Conservation (phyloP, 345 rosid species). For the Nasturtium officinale region DNA sequence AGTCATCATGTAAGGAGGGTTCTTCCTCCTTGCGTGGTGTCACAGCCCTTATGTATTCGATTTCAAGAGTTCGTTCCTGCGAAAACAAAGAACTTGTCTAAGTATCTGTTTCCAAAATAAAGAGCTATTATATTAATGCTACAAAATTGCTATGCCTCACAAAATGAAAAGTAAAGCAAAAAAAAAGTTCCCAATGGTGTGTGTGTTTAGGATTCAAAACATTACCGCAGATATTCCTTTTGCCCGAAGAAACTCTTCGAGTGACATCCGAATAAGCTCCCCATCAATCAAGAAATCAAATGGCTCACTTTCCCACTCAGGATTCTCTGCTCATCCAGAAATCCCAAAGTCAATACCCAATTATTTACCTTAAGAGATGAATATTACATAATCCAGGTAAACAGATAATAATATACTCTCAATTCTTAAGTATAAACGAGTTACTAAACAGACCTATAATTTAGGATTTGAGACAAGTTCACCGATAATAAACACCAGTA, state of each 20-base stretch:
- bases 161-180: slow-evolving; percentile 7
- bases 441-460: neutral
- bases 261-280: slow-evolving; percentile 88
- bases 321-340: slow-evolving; percentile 50
- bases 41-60: slow-evolving; percentile 88
- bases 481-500: neutral
- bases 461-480: neutral
- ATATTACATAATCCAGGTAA: neutral
- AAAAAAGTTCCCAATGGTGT: neutral
- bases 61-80: slow-evolving; percentile 89
- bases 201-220: neutral
- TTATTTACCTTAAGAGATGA: neutral
- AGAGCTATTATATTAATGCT: neutral
- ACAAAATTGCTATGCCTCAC: neutral
- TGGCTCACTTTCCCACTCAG: slow-evolving; percentile 73
- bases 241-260: slow-evolving; percentile 79
- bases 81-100: neutral
- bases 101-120: slow-evolving; percentile 7
- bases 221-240: slow-evolving; percentile 90
- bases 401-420: too few species aligned
- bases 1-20: slow-evolving; percentile 85
- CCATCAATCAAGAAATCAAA: slow-evolving; percentile 94
- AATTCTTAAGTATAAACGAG: neutral
- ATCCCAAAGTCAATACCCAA: neutral
- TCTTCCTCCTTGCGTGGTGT: slow-evolving; percentile 80